Percentiles rank a stretch among this genome's conserved stretches.
phyloP scores from a whole-genome alignment of 148 eudicot species.

The Vaccinium vitisidaea region DNA sequence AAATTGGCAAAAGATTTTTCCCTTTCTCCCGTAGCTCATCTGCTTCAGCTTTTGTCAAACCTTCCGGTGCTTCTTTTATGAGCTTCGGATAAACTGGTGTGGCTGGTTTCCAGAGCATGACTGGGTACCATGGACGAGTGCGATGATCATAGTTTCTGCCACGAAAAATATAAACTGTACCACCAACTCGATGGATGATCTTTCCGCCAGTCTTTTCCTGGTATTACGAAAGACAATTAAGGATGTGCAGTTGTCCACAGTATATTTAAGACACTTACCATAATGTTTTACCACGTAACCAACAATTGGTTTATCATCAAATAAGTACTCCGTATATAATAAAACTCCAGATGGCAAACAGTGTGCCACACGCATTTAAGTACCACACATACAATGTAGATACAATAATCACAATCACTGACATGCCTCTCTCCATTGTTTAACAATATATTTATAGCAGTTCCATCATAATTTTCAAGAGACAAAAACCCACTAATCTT shows the following conservation, averaged over 20 bases:
- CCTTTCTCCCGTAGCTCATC: conserved; percentile 68
- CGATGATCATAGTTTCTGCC: conserved; percentile 84
- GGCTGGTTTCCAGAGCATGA: conserved; percentile 99
- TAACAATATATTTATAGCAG: background rate
- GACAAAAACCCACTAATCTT: background rate
- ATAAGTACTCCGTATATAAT: background rate
- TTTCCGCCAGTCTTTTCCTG: conserved; percentile 95
- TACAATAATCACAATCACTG: background rate
- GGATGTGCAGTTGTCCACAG: background rate
- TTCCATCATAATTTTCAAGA: background rate
- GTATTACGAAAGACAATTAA: conserved; percentile 24
- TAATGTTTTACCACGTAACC: background rate
- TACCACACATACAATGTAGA: background rate
- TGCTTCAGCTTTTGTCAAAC: conserved; percentile 81
- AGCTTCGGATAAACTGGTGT: conserved; percentile 96
- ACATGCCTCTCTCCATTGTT: background rate
- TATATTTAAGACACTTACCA: background rate
- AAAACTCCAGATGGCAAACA: background rate
- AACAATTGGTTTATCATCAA: background rate
- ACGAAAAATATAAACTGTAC: conserved; percentile 72
- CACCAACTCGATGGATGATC: conserved; percentile 82
- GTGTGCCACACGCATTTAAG: background rate
- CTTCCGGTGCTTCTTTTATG: conserved; percentile 88
- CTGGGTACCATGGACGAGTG: conserved; percentile 73
- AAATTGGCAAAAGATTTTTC: conserved; percentile 64